A percentile compares a stretch with the other conserved stretches of the same genome.
Conservation (phyloP, 2,329 filamentous ascomycete genomes). For the Cordyceps cateniannulata region DNA sequence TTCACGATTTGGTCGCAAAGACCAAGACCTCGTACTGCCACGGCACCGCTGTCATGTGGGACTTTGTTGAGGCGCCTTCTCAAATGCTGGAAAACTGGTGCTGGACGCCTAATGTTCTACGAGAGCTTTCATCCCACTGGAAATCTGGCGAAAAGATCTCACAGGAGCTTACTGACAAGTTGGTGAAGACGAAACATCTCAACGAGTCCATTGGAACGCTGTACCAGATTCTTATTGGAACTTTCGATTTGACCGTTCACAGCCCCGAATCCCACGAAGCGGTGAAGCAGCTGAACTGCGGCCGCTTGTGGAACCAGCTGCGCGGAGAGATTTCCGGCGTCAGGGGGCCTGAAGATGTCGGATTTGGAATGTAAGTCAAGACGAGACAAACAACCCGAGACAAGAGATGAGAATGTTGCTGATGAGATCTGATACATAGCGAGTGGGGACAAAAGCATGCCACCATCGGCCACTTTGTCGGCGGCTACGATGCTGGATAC, state of each 20-base stretch:
- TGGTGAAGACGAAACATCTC: slow-evolving; percentile 72
- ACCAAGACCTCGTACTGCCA: slow-evolving; percentile 61
- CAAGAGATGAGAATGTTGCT: slow-evolving; percentile 17
- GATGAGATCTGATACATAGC: slow-evolving; percentile 27
- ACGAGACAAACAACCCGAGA: background rate
- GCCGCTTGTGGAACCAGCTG: slow-evolving; percentile 64
- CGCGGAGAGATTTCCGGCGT: slow-evolving; percentile 65
- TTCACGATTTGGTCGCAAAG: slow-evolving; percentile 60
- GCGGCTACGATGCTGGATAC: slow-evolving; percentile 80
- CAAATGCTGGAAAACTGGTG: slow-evolving; percentile 76
- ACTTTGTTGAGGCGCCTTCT: slow-evolving; percentile 66
- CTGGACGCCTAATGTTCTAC: slow-evolving; percentile 60
- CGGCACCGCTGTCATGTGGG: slow-evolving; percentile 58
- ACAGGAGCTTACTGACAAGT: slow-evolving; percentile 65
- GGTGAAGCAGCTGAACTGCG: slow-evolving; percentile 59
- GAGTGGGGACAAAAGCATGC: slow-evolving; percentile 73
- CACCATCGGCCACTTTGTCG: slow-evolving; percentile 76
- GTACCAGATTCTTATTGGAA: slow-evolving; percentile 71
- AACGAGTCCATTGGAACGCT: slow-evolving; percentile 76
- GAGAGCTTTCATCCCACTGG: slow-evolving; percentile 67
- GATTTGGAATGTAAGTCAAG: slow-evolving; percentile 43
- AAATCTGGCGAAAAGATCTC: slow-evolving; percentile 63
- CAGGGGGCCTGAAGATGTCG: slow-evolving; percentile 64
- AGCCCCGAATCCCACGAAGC: slow-evolving; percentile 62
- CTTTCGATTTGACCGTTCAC: slow-evolving; percentile 80